A percentile compares a stretch with the other conserved stretches of the same genome.
phyloP scores from a whole-genome alignment of 202 grass and related monocot species.

The Panicum virgatum region DNA sequence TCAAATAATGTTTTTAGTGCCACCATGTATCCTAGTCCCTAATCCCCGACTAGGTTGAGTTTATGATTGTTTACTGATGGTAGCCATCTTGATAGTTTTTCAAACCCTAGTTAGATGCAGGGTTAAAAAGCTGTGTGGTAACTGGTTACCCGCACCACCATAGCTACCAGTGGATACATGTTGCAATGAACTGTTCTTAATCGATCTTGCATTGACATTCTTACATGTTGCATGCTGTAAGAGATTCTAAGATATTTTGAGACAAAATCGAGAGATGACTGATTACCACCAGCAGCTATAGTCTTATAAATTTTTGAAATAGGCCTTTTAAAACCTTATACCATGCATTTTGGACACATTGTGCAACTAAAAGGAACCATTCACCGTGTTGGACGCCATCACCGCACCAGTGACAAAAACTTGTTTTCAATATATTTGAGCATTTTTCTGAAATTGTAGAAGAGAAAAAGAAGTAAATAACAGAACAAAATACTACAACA shows the following conservation, averaged over 20 bases:
- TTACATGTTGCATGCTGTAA: background rate
- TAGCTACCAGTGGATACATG: background rate
- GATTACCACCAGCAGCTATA: background rate
- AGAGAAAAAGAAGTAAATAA: constrained; percentile 16
- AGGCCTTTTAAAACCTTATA: background rate
- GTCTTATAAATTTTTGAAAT: background rate
- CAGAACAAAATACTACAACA: constrained; percentile 12
- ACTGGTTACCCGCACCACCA: background rate
- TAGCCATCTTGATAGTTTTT: background rate
- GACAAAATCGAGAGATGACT: background rate
- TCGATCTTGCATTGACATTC: background rate
- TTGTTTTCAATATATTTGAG: constrained; percentile 18
- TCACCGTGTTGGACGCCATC: background rate
- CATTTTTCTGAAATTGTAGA: background rate
- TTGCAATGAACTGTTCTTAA: background rate
- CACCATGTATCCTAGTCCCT: background rate
- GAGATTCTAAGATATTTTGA: background rate
- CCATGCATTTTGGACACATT: background rate
- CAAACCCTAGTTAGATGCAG: too few species aligned
- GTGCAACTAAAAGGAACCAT: background rate
- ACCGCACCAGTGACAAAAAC: background rate
- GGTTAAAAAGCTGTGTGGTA: background rate
- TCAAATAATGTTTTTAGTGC: background rate
- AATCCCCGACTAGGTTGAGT: background rate
- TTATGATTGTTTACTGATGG: background rate